Evolutionary conservation across 2,329 filamentous ascomycete species (phyloP).

Genomic region (Neonectria ditissima): DNA sequence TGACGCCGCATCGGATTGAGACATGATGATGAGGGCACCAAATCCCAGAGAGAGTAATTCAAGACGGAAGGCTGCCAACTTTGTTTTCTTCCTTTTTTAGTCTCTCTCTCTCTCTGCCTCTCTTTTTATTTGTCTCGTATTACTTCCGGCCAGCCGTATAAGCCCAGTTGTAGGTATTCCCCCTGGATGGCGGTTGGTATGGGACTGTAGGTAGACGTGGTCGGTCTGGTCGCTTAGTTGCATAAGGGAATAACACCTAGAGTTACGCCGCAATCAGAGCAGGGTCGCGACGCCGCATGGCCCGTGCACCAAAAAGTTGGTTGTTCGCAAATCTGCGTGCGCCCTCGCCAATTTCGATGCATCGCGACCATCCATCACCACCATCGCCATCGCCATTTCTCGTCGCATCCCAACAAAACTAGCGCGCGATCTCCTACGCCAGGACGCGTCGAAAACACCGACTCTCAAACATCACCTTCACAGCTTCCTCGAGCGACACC

Average conservation of each 20-base stretch:
- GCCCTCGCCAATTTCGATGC: constrained; percentile 24
- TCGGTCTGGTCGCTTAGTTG: constrained; percentile 30
- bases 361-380: constrained; percentile 27
- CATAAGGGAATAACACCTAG: constrained; percentile 16
- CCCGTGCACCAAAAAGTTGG: constrained; percentile 44
- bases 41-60: not conserved
- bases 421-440: constrained; percentile 12
- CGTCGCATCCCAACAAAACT: constrained; percentile 14
- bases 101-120: constrained; percentile 15
- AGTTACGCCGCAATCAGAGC: not conserved
- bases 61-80: not conserved
- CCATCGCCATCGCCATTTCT: constrained; percentile 21
- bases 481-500: constrained; percentile 2
- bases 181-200: constrained; percentile 29
- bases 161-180: constrained; percentile 31
- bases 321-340: constrained; percentile 27
- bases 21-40: constrained; percentile 29
- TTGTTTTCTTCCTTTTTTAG: not conserved
- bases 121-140: constrained; percentile 25
- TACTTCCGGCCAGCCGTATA: constrained; percentile 36
- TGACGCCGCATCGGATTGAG: constrained; percentile 38
- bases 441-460: constrained; percentile 24
- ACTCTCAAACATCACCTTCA: not conserved
- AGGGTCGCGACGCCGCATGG: constrained; percentile 24
- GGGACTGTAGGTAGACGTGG: constrained; percentile 32